phyloP scores from a whole-genome alignment of 2,329 filamentous ascomycete species.

The Rutstroemia sp. region DNA sequence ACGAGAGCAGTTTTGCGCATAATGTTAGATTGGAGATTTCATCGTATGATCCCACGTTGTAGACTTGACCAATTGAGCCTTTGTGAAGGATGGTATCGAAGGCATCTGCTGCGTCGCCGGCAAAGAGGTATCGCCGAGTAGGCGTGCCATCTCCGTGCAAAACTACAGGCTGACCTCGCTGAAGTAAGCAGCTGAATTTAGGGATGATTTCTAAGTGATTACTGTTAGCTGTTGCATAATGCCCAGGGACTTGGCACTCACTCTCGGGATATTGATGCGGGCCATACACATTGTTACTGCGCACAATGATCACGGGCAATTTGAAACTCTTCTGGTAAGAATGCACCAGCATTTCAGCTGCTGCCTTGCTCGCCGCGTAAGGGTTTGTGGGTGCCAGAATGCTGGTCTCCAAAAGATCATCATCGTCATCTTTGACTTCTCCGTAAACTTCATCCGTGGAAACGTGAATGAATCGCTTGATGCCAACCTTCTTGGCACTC shows the following conservation, averaged over 20 bases:
- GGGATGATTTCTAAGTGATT: slow-evolving; percentile 63
- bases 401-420: slow-evolving; percentile 65
- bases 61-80: slow-evolving; percentile 65
- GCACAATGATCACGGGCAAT: slow-evolving; percentile 70
- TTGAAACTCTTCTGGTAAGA: slow-evolving; percentile 82
- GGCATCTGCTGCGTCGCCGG: slow-evolving; percentile 71
- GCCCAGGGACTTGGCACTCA: slow-evolving; percentile 34
- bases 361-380: slow-evolving; percentile 73
- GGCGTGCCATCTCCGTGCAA: slow-evolving; percentile 72
- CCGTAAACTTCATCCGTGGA: slow-evolving; percentile 84
- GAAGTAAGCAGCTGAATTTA: slow-evolving; percentile 69
- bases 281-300: slow-evolving; percentile 80
- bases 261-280: slow-evolving; percentile 80
- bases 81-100: slow-evolving; percentile 80
- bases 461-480: slow-evolving; percentile 72
- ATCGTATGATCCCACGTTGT: slow-evolving; percentile 74
- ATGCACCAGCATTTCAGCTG: slow-evolving; percentile 78
- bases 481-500: slow-evolving; percentile 62
- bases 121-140: slow-evolving; percentile 69
- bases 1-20: slow-evolving; percentile 55
- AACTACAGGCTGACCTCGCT: slow-evolving; percentile 57
- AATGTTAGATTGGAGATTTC: slow-evolving; percentile 70
- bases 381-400: slow-evolving; percentile 75
- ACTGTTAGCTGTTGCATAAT: slow-evolving; percentile 9
- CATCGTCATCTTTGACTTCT: slow-evolving; percentile 64